Percentiles rank a stretch among this genome's conserved stretches.
Evolutionary conservation across 768 basidiomycete species (phyloP).

Genomic region (Amanita muscaria): DNA sequence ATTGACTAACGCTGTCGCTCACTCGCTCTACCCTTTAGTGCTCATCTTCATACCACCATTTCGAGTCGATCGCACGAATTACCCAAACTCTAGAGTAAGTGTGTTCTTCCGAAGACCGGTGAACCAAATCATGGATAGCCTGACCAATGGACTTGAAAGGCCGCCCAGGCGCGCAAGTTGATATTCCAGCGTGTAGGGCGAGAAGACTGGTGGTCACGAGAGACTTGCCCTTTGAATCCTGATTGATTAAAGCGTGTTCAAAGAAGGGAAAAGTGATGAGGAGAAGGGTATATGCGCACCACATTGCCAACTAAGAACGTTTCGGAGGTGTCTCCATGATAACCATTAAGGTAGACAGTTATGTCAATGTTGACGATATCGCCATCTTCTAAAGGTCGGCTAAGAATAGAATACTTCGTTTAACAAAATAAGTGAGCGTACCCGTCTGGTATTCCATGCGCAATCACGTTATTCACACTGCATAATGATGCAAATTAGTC

Average conservation of each 20-base stretch:
- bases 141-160: conserved; percentile 64
- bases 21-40: conserved; percentile 32
- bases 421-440: conserved; percentile 26
- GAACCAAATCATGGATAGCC: conserved; percentile 51
- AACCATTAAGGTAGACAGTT: conserved; percentile 75
- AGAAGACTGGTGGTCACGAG: conserved; percentile 56
- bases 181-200: conserved; percentile 65
- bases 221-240: conserved; percentile 66
- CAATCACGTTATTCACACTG: conserved; percentile 81
- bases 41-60: conserved; percentile 57
- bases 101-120: conserved; percentile 6
- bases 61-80: conserved; percentile 38
- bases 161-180: conserved; percentile 61
- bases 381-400: conserved; percentile 70
- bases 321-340: conserved; percentile 83
- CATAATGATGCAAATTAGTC: conserved; percentile 38
- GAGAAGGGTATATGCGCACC: conserved; percentile 27
- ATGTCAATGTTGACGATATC: conserved; percentile 89
- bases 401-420: conserved; percentile 21
- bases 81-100: conserved; percentile 56
- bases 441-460: conserved; percentile 90
- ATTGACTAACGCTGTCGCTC: too few species aligned
- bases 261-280: not conserved
- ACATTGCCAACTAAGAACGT: conserved; percentile 80
- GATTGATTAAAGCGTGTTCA: not conserved